phyloP scores from a whole-genome alignment of 495 filamentous ascomycete species.

The Ascobolus immersus region DNA sequence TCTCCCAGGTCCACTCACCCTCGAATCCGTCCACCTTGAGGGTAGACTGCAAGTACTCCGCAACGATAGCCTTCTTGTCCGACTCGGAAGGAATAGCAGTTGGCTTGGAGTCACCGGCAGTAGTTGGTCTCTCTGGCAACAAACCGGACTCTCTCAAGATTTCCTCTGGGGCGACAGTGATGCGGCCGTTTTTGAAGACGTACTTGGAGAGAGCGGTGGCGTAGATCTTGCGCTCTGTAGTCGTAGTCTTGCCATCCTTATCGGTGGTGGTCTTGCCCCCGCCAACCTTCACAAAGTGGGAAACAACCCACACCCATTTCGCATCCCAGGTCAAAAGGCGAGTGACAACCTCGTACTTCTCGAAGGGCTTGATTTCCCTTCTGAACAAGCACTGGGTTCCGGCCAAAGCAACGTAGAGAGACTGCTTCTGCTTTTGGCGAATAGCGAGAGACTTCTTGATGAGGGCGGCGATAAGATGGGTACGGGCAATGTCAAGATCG shows the following conservation, averaged over 20 bases:
- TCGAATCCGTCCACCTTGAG: conserved; percentile 3
- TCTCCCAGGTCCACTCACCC: conserved; percentile 25
- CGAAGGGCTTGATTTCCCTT: conserved; percentile 40
- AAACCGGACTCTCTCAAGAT: conserved; percentile 42
- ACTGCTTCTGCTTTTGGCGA: conserved; percentile 6
- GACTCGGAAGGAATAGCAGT: background rate
- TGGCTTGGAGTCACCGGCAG: background rate
- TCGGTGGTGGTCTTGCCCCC: conserved; percentile 22
- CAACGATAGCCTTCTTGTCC: background rate
- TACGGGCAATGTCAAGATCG: conserved; percentile 50
- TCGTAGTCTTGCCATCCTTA: too few relatives aligned
- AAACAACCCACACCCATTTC: conserved; percentile 62
- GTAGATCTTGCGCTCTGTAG: conserved; percentile 32
- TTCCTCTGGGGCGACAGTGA: conserved; percentile 63
- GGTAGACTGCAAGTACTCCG: background rate
- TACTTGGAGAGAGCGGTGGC: conserved; percentile 65
- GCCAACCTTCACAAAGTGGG: conserved; percentile 34
- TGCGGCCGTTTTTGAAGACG: conserved; percentile 64
- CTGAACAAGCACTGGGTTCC: conserved; percentile 41
- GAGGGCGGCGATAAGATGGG: conserved; percentile 32
- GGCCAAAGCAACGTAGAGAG: conserved; percentile 38
- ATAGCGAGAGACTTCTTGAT: conserved; percentile 16
- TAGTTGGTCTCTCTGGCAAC: conserved; percentile 28
- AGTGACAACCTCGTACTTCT: conserved; percentile 47
- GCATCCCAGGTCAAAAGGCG: conserved; percentile 48